These are phyloP conservation scores for Xylaria sp. DNA, from an alignment of 2,329 filamentous ascomycete species.

Conservation along the genomic window DNA sequence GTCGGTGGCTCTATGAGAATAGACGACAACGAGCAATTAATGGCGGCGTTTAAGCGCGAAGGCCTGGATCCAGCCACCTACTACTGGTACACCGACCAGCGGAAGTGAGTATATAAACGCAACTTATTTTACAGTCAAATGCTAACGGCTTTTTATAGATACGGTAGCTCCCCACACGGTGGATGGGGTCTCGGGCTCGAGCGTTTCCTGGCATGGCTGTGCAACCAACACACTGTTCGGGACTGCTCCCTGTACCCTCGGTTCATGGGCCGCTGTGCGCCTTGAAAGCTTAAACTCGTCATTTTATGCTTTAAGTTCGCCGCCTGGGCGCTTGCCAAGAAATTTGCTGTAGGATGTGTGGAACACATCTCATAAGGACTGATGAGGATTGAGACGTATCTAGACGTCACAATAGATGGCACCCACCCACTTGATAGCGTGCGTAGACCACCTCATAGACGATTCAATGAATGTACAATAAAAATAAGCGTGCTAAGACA, in stretches of 20 bases:
- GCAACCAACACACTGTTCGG: constrained; percentile 71
- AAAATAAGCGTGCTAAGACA: constrained; percentile 8
- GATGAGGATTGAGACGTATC: constrained; percentile 5
- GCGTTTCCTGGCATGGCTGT: constrained; percentile 74
- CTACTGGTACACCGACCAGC: constrained; percentile 99
- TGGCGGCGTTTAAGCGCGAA: constrained; percentile 87
- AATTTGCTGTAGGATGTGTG: background rate
- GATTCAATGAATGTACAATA: constrained; percentile 21
- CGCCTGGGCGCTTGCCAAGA: background rate
- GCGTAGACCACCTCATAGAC: constrained; percentile 25
- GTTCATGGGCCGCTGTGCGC: constrained; percentile 84
- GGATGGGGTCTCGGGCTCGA: constrained; percentile 94
- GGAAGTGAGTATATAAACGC: constrained; percentile 73
- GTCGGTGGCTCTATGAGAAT: constrained; percentile 98
- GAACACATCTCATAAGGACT: background rate
- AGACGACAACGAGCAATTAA: constrained; percentile 87
- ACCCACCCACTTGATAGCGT: constrained; percentile 16
- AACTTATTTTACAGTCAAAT: background rate
- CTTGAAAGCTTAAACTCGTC: constrained; percentile 55
- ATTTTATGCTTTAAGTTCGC: background rate
- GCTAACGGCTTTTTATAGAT: constrained; percentile 61
- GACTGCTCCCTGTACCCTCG: constrained; percentile 80
- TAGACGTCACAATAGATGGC: constrained; percentile 1
- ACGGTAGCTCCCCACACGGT: constrained; percentile 90
- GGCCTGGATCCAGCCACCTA: constrained; percentile 86